Evolutionary conservation across 129 eudicot genomes (phyloP), one percentile per base, ranked within the genome.

Genomic region (Lactuca sativa): DNA sequence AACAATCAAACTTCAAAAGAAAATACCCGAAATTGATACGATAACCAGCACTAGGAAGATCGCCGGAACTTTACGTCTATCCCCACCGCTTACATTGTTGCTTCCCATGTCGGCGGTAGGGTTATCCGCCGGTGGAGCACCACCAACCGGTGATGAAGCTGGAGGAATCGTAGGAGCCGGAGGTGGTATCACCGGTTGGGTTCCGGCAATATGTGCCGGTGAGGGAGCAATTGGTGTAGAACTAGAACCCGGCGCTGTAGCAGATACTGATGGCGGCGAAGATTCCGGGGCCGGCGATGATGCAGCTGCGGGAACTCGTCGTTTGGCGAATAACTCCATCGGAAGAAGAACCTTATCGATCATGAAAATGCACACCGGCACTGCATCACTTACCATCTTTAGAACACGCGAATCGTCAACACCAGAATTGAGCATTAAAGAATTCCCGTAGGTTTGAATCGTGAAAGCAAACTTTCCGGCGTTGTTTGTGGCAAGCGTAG

Each of bases 341-440:
- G 93, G 93, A 7, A 85, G 80, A 33, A 92, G 96, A 60, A 92
- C 62, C 16, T 54, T 79, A 12, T 84, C 87, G 30, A 92, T 91
- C n/a, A 72, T 84, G 70, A 66, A 88, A 4, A 92, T 72, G 12
- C 75, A 80, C 3, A 86, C 38, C 9, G 97, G 97, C 0, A 89
- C 72, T 8, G 87, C 31, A 64, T 92, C 96, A 13, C 78, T 8
- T 12, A 84, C 77, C 8, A 84, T 82, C 25, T 56, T 43, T 2
- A 89, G 89, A 18, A 92, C 55, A 33, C 88, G 75, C 14, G 95
- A 80, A 0, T 74, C 4, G 59, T 77, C 96, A 4, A 88, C 78
- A 0, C 95, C 96, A 9, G 91, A 78, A 59, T 47, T 38, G 6
- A 92, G 78, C 25, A 78, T 84, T n/a, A 92, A 79, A 6, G 83